phyloP scores from a whole-genome alignment of 148 eudicot genomes.

The Euryodendron excelsum region DNA sequence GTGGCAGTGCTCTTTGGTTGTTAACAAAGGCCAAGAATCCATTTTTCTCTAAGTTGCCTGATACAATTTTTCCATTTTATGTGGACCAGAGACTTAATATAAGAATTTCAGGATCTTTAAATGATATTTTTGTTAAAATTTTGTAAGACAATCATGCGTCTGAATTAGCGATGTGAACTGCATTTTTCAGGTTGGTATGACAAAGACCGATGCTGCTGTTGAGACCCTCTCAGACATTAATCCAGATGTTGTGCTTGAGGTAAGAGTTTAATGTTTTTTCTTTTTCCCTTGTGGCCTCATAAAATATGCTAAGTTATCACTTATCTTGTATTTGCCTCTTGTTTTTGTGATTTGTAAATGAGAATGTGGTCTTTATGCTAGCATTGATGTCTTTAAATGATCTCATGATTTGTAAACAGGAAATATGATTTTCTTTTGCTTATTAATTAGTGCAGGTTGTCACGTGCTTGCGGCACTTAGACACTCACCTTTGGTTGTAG shows the following conservation, averaged over 20 bases:
- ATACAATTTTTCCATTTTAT: not conserved
- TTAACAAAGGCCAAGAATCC: not conserved
- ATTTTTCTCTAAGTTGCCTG: slow-evolving; percentile 7
- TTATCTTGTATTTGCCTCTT: not conserved
- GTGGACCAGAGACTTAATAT: not conserved
- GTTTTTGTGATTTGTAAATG: not conserved
- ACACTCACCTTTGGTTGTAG: too few species aligned
- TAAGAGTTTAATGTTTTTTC: slow-evolving; percentile 22
- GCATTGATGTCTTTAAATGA: not conserved
- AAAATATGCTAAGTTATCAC: not conserved
- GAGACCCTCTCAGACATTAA: slow-evolving; percentile 91
- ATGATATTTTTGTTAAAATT: not conserved
- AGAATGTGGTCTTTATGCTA: not conserved
- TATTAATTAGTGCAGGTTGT: not conserved
- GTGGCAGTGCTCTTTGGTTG: not conserved
- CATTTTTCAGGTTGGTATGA: slow-evolving; percentile 79
- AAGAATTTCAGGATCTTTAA: not conserved
- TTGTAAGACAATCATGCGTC: not conserved
- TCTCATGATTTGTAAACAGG: not conserved
- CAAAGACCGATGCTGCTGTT: slow-evolving; percentile 99
- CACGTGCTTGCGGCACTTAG: too few species aligned
- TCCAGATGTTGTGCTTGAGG: slow-evolving; percentile 99
- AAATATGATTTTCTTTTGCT: slow-evolving; percentile 1
- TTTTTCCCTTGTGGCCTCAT: not conserved
- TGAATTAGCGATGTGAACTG: not conserved